A percentile compares a stretch with the other conserved stretches of the same genome.
Evolutionary conservation across 2,329 filamentous ascomycete species (phyloP).

Genomic region (Trichoderma cornu-damae): DNA sequence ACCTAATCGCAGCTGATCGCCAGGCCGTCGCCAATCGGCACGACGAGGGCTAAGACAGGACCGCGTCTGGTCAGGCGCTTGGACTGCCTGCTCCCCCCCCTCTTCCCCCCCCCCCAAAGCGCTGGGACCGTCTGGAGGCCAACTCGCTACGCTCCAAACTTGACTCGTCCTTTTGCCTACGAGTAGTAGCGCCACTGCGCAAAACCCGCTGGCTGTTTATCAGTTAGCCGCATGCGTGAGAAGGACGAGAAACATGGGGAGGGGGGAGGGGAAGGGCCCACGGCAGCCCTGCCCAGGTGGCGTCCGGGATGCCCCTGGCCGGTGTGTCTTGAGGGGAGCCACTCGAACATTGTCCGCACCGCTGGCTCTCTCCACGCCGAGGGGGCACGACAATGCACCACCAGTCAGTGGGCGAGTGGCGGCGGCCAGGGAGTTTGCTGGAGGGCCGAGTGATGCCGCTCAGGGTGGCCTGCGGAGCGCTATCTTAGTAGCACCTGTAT

Average conservation of each 20-base stretch:
- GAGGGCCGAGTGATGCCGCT: too few species aligned
- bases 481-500: too few species aligned
- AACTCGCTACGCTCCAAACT: slow-evolving; percentile 3
- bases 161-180: background rate
- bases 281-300: background rate
- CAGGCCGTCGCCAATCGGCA: slow-evolving; percentile 17
- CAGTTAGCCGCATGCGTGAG: slow-evolving; percentile 2
- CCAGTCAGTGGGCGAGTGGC: too few species aligned
- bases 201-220: background rate
- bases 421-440: too few species aligned
- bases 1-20: slow-evolving; percentile 14
- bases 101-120: background rate
- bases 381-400: slow-evolving; percentile 5
- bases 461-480: too few species aligned
- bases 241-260: background rate
- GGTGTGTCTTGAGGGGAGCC: slow-evolving; percentile 3
- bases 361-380: slow-evolving; percentile 15
- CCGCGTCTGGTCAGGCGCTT: slow-evolving; percentile 8
- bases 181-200: too few species aligned
- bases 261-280: too few species aligned
- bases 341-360: slow-evolving; percentile 8
- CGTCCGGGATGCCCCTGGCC: slow-evolving; percentile 13
- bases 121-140: slow-evolving; percentile 12
- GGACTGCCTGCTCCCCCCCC: background rate
- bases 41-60: slow-evolving; percentile 10